Base-by-base conservation (phyloP, 768 basidiomycete species). In the Porpolomopsis calyptriformis region DNA sequence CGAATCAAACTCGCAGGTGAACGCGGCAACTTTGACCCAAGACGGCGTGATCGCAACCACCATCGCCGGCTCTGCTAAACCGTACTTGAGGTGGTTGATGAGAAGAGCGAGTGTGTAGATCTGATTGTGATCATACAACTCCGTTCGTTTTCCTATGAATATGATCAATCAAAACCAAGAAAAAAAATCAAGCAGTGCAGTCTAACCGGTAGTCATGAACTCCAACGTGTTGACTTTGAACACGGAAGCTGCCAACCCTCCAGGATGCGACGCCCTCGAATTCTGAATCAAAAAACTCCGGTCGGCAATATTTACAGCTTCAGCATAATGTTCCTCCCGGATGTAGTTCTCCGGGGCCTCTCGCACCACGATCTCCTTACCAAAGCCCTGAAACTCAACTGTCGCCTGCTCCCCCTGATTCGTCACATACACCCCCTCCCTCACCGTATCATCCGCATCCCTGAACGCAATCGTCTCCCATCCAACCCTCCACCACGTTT, bases 21-120 rank as follows among this genome's bases (percentile, higher is more conserved):
- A 53, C 2, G 47, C 52, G 20, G 52, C 52, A 18, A 53, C 52
- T 45, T 53, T 53, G 31, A 53, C 49, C 52, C 52, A 53, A 7
- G 47, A 47, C 2, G 52, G 49, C 2, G 49, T 51, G 10, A 51
- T 39, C 2, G 52, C 50, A 1, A 51, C 49, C 1, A 53, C 52
- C 9, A 51, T 20, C n/a, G 33, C 52, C 1, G 52, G 52, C 24
- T 53, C 49, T 3, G 49, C 49, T 11, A 53, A 47, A 4, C 52
- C 52, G 36, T 51, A 53, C 34, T 51, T 51, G 2, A 51, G 37
- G 16, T 53, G 52, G 26, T 53, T 53, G 20, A 53, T 53, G 49
- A 53, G 52, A 4, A 39, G 36, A 18, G 40, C 52, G 9, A 53
- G 52, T 22, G 41, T 47, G 45, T 53, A 53, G 5, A 53, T 53